phyloP scores from a whole-genome alignment of 495 filamentous ascomycete genomes.

The Amorphotheca resinae region DNA sequence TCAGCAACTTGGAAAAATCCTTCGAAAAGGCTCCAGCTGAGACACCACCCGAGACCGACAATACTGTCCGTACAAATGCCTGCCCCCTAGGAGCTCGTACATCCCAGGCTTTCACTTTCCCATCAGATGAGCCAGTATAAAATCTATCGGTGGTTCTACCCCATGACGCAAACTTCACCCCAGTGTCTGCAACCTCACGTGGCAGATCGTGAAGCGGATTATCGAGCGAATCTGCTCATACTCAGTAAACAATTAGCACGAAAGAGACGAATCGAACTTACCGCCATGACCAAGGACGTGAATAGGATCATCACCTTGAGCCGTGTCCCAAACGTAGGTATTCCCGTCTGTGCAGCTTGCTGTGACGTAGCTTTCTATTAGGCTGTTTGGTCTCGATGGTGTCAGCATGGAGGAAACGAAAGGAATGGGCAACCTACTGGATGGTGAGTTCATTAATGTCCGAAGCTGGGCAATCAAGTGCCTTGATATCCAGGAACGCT shows the following conservation, averaged over 20 bases:
- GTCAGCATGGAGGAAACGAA: constrained; percentile 26
- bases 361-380: constrained; percentile 47
- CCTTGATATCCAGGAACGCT: constrained; percentile 18
- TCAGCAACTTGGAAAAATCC: constrained; percentile 55
- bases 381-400: constrained; percentile 28
- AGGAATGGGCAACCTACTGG: constrained; percentile 27
- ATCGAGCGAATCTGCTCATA: constrained; percentile 37
- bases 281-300: constrained; percentile 57
- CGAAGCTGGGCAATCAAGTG: constrained; percentile 57
- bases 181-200: constrained; percentile 61
- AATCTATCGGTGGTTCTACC: constrained; percentile 54
- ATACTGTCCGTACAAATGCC: constrained; percentile 48
- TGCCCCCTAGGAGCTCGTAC: constrained; percentile 46
- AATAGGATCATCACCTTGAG: constrained; percentile 41
- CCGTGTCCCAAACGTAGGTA: constrained; percentile 76
- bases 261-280: constrained; percentile 3
- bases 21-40: constrained; percentile 60
- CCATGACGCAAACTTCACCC: constrained; percentile 74
- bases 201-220: constrained; percentile 41
- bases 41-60: constrained; percentile 37
- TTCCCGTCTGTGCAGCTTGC: constrained; percentile 76
- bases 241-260: constrained; percentile 2
- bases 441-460: constrained; percentile 82
- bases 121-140: constrained; percentile 87
- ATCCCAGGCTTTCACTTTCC: constrained; percentile 78